phyloP scores from a whole-genome alignment of 768 basidiomycete species.

The Naematelia encephala region DNA sequence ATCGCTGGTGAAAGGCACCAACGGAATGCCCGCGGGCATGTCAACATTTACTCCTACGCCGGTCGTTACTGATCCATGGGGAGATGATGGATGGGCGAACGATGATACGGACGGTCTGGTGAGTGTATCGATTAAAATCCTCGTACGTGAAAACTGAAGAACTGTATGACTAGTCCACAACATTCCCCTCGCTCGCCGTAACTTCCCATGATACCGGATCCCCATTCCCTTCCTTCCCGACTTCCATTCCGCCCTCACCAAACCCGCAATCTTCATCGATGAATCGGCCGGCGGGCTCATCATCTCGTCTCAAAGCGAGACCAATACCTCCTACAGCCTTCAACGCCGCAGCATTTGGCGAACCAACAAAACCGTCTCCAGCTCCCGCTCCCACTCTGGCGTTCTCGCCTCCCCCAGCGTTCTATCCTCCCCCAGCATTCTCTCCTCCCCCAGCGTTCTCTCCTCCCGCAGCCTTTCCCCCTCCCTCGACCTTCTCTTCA shows the following conservation, averaged over 20 bases:
- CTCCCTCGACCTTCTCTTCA: neutral
- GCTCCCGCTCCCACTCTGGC: slow-evolving; percentile 2
- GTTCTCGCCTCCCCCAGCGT: slow-evolving; percentile 3
- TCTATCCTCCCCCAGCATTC: slow-evolving; percentile 1
- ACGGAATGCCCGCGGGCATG: neutral
- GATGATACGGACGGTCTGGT: slow-evolving; percentile 24
- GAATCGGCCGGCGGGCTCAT: slow-evolving; percentile 2
- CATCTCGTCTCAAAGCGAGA: slow-evolving; percentile 36
- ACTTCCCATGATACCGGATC: slow-evolving; percentile 9
- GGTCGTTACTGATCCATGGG: slow-evolving; percentile 35
- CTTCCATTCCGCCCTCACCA: slow-evolving; percentile 13
- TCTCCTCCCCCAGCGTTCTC: slow-evolving; percentile 2
- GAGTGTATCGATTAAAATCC: too few species aligned
- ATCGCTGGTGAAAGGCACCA: slow-evolving; percentile 38
- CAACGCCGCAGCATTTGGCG: slow-evolving; percentile 38
- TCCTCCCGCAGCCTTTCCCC: slow-evolving; percentile 1
- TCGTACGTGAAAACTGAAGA: neutral
- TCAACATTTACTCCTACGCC: neutral
- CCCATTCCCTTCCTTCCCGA: slow-evolving; percentile 5
- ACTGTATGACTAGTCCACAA: slow-evolving; percentile 6
- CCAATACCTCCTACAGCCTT: slow-evolving; percentile 42
- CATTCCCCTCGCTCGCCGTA: slow-evolving; percentile 18
- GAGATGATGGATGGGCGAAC: slow-evolving; percentile 35
- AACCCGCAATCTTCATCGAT: slow-evolving; percentile 7
- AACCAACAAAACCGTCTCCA: neutral